Evolutionary conservation across 2,329 filamentous ascomycete genomes (phyloP).

Genomic region (Colletotrichum siamense): DNA sequence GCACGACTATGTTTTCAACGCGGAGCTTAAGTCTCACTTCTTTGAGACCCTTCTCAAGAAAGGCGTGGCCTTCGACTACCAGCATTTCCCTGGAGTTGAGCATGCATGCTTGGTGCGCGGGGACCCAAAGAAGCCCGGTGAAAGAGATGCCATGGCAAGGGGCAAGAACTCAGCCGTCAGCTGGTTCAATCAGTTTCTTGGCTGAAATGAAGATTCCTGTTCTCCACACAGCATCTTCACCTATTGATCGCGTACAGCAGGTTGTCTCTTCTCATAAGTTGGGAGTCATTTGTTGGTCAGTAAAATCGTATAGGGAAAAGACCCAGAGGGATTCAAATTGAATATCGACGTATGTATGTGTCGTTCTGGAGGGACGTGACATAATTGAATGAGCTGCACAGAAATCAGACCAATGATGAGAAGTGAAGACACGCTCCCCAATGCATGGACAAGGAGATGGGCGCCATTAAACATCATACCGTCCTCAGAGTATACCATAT

Average conservation of each 20-base stretch:
- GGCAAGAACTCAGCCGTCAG: slow-evolving; percentile 47
- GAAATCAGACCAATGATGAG: neutral
- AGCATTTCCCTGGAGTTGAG: slow-evolving; percentile 48
- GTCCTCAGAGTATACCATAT: neutral
- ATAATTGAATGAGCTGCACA: neutral
- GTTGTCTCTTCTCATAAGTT: neutral
- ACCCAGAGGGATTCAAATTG: neutral
- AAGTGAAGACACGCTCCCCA: neutral
- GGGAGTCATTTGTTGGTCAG: neutral
- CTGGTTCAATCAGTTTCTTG: slow-evolving; percentile 39
- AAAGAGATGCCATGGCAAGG: slow-evolving; percentile 45
- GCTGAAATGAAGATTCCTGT: neutral
- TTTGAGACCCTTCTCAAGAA: slow-evolving; percentile 39
- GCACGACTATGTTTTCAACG: slow-evolving; percentile 42
- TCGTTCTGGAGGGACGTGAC: neutral
- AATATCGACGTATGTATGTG: neutral
- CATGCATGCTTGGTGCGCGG: slow-evolving; percentile 48
- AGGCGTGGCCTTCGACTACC: slow-evolving; percentile 47
- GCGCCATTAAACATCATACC: neutral
- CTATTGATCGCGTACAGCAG: neutral
- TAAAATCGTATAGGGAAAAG: neutral
- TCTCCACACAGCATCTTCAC: neutral
- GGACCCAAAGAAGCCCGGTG: slow-evolving; percentile 36
- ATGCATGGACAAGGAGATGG: neutral
- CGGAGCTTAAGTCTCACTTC: slow-evolving; percentile 46